Base-by-base conservation (phyloP, 108 stramenopile genomes). In the Discostella stelligeroides region DNA sequence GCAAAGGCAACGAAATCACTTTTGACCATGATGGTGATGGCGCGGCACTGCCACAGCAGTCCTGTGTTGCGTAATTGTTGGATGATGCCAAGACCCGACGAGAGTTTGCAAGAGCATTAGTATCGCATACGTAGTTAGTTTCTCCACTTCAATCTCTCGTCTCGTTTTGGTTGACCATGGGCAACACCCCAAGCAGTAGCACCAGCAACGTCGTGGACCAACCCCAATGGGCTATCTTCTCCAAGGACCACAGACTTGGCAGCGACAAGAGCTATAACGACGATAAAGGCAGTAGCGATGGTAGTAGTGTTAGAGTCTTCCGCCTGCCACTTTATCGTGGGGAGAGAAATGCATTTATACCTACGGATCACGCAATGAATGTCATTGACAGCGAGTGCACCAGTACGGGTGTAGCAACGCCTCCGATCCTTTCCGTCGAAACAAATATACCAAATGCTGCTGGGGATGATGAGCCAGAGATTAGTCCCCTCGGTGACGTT, bases 241-340 rank as follows among this genome's bases (percentile, higher is more conserved):
- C 34, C 34, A 34, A 34, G 5, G 34, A 6, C 34, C 3, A 34
- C 6, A 34, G 34, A 3, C 6, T 34, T 34, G 34, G 34, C 34
- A 34, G 6, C 54, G 24, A 29, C 54, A 55, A 15, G 2, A 47
- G 7, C 46, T 2, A 18, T 8, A 46, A 5, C 29, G 27, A 21
- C 11, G 21, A 21, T 20, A 34, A 34, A 34, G 6, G 34, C 6
- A 6, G 34, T 34, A 34, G 34, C 0, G 20, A 29, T 30, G 6
- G 34, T 34, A 6, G 34, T 34, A 34, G 34, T 0, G 20, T 28
- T 30, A 38, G 37, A 7, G 55, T 25, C 30, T 61, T 61, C 14
- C 60, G 60, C 7, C 43, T 61, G 15, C 60, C 60, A 25, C 13
- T 61, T 24, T 61, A 61, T 27, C 60, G 60, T 25, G 60, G 60